phyloP scores from a whole-genome alignment of 768 basidiomycete genomes.

The Gloeopeniophorella convolvens region DNA sequence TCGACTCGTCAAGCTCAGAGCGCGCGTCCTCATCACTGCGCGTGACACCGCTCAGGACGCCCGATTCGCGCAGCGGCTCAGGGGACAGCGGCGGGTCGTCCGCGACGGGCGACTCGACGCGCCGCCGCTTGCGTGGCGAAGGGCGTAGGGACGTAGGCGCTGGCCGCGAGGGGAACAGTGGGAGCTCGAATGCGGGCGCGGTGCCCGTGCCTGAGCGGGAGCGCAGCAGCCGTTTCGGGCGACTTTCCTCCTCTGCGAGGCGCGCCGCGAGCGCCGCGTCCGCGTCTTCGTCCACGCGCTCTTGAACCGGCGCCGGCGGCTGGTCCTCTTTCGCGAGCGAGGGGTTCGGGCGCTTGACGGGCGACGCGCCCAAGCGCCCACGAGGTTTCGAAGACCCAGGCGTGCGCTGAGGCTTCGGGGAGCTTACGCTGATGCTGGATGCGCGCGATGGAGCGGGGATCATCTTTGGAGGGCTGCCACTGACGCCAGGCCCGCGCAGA shows the following conservation, averaged over 20 bases:
- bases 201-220: slow-evolving; percentile 27
- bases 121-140: slow-evolving; percentile 26
- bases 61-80: slow-evolving; percentile 8
- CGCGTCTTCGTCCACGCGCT: slow-evolving; percentile 18
- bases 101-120: slow-evolving; percentile 26
- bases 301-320: slow-evolving; percentile 13
- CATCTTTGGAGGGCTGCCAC: slow-evolving; percentile 14
- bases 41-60: background rate
- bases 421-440: slow-evolving; percentile 6
- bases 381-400: background rate
- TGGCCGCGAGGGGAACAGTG: slow-evolving; percentile 5
- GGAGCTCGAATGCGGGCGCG: slow-evolving; percentile 11
- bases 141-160: background rate
- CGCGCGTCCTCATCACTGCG: slow-evolving; percentile 32
- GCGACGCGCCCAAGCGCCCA: background rate
- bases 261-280: slow-evolving; percentile 26
- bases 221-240: slow-evolving; percentile 25
- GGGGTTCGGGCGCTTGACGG: slow-evolving; percentile 1
- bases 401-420: background rate
- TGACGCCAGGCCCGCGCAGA: slow-evolving; percentile 15
- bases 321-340: slow-evolving; percentile 21
- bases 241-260: slow-evolving; percentile 27
- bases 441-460: slow-evolving; percentile 7
- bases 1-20: slow-evolving; percentile 41
- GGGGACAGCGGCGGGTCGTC: slow-evolving; percentile 16